phyloP scores from a whole-genome alignment of 176 grass and related monocot species.

The Triticum timopheevii region DNA sequence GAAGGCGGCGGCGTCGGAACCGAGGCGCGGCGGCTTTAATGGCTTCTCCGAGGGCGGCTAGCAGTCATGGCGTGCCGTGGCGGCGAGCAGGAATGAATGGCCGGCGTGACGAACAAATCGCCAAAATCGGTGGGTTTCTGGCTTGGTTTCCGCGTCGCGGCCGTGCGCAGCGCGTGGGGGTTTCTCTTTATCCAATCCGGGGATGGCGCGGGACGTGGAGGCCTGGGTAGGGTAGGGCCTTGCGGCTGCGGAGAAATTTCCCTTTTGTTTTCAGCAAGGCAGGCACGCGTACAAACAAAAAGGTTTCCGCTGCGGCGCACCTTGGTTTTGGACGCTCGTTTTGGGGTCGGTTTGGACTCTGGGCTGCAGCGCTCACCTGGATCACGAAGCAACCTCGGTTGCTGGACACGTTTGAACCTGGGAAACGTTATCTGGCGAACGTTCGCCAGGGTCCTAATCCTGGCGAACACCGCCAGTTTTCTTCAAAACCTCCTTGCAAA shows the following conservation, averaged over 20 bases:
- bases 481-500: too few species aligned
- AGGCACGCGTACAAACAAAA: background rate
- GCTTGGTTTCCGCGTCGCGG: background rate
- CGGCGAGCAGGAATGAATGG: background rate
- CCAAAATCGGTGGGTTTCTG: background rate
- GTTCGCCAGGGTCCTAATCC: too few species aligned
- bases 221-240: background rate
- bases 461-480: too few species aligned
- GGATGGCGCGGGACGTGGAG: background rate
- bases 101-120: background rate
- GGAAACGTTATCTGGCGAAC: too few species aligned
- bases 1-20: background rate
- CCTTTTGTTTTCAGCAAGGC: background rate
- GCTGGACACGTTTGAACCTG: background rate
- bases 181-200: constrained; percentile 12
- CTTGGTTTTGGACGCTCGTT: constrained; percentile 5
- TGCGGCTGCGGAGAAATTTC: background rate
- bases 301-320: background rate
- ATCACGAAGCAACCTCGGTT: background rate
- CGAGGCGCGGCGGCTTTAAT: background rate
- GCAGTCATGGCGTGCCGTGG: constrained; percentile 1
- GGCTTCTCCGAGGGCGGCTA: background rate
- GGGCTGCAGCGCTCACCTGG: background rate
- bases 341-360: background rate
- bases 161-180: background rate